Evolutionary conservation across 352 stramenopile genomes (phyloP).

Genomic region (Globisporangium okanoganense): DNA sequence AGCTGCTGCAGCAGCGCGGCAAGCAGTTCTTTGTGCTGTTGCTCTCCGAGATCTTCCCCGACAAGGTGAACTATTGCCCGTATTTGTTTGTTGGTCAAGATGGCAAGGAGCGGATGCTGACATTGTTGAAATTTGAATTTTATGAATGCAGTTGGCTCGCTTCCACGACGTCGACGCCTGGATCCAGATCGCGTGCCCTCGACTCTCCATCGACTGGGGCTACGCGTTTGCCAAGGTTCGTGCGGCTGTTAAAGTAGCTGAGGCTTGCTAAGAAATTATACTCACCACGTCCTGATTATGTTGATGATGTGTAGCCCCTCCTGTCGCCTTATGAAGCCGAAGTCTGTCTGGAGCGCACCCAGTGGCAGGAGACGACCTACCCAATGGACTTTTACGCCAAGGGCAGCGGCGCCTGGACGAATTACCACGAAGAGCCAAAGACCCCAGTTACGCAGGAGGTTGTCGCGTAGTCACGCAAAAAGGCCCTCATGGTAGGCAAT

Average conservation of each 20-base stretch:
- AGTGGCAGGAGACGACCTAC: constrained; percentile 90
- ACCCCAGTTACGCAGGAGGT: constrained; percentile 2
- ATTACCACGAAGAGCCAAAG: constrained; percentile 86
- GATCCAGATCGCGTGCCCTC: constrained; percentile 98
- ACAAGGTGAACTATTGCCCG: constrained; percentile 71
- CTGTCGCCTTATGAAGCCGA: constrained; percentile 97
- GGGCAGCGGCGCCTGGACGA: constrained; percentile 95
- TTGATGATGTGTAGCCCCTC: constrained; percentile 39
- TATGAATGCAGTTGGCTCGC: constrained; percentile 62
- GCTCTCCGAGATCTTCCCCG: constrained; percentile 97
- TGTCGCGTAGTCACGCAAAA: constrained; percentile 1
- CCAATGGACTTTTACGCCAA: constrained; percentile 99
- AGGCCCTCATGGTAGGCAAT: neutral
- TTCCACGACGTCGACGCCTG: constrained; percentile 93
- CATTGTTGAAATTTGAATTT: neutral
- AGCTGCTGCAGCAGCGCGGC: constrained; percentile 79
- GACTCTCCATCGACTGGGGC: constrained; percentile 99
- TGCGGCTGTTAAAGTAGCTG: neutral
- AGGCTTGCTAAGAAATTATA: neutral
- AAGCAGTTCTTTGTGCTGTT: constrained; percentile 95
- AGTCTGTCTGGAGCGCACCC: constrained; percentile 89
- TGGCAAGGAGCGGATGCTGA: too few species aligned
- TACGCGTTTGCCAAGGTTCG: constrained; percentile 92
- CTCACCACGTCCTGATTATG: neutral
- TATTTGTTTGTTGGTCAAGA: too few species aligned